A percentile compares a stretch with the other conserved stretches of the same genome.
Conservation (phyloP, 192 early-diverging fungal species). For the Coemansia sp. region DNA sequence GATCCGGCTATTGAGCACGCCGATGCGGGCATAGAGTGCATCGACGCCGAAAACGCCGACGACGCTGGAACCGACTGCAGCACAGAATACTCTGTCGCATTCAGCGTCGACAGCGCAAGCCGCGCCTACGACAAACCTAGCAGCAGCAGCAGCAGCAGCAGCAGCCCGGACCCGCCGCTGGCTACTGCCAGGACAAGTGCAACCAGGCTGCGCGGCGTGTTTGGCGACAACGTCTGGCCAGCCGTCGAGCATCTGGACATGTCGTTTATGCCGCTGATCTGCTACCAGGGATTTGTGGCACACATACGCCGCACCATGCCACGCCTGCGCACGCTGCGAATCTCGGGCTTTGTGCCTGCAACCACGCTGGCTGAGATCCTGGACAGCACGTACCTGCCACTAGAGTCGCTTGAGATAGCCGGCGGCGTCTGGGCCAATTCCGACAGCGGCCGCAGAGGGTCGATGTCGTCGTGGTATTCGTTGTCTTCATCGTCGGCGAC, state of each 20-base stretch:
- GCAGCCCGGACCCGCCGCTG: too few relatives aligned
- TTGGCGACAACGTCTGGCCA: slow-evolving; percentile 33
- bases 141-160: background rate
- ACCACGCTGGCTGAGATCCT: slow-evolving; percentile 33
- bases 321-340: slow-evolving; percentile 33
- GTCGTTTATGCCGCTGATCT: slow-evolving; percentile 48
- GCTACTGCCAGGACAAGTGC: background rate
- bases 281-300: slow-evolving; percentile 35
- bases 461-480: slow-evolving; percentile 25
- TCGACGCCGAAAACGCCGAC: background rate
- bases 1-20: background rate
- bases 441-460: slow-evolving; percentile 21
- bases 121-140: slow-evolving; percentile 11
- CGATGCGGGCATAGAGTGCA: too few relatives aligned
- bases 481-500: slow-evolving; percentile 27
- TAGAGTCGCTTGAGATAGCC: slow-evolving; percentile 27
- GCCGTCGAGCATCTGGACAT: slow-evolving; percentile 37
- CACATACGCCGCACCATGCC: slow-evolving; percentile 33
- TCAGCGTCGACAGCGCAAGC: slow-evolving; percentile 24
- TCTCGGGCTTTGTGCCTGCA: slow-evolving; percentile 36
- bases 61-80: background rate
- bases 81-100: background rate
- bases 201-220: slow-evolving; percentile 22
- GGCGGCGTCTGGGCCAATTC: slow-evolving; percentile 40
- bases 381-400: slow-evolving; percentile 12